Evolutionary conservation across 139 green algal genomes (phyloP).

Genomic region (Limnomonas spitsbergensis): DNA sequence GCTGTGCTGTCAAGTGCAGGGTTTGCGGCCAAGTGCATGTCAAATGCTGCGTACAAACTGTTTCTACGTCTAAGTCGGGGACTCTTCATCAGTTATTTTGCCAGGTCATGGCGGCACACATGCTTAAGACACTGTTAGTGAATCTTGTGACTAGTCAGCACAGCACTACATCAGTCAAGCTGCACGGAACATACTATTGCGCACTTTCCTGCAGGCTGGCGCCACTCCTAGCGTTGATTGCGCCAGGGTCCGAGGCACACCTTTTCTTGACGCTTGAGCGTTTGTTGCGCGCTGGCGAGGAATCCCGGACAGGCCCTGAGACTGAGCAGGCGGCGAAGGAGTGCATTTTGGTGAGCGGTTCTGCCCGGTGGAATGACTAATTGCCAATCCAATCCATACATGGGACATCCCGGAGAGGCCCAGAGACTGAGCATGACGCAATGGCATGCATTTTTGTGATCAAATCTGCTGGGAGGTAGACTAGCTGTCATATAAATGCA

Average conservation of each 20-base stretch:
- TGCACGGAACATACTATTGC: no score
- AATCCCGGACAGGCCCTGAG: neutral
- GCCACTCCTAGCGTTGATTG: neutral
- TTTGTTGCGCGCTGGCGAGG: neutral
- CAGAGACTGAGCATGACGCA: neutral
- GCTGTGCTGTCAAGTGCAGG: no score
- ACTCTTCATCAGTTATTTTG: no score
- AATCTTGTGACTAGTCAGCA: no score
- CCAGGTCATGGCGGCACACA: no score
- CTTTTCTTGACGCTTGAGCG: neutral
- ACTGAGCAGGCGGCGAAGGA: neutral
- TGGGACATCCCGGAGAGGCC: no score
- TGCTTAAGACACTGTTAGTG: no score
- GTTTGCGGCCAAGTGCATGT: no score
- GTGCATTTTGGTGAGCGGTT: neutral
- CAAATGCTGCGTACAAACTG: no score
- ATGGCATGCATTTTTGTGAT: neutral
- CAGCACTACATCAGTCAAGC: no score
- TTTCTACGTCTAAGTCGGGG: no score
- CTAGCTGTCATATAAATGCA: neutral
- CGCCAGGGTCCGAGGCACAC: neutral
- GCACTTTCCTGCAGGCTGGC: no score
- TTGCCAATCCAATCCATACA: neutral
- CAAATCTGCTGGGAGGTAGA: neutral
- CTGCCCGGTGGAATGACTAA: neutral